Conservation (phyloP, 2,329 filamentous ascomycete genomes). For the Fusarium nygamai region DNA sequence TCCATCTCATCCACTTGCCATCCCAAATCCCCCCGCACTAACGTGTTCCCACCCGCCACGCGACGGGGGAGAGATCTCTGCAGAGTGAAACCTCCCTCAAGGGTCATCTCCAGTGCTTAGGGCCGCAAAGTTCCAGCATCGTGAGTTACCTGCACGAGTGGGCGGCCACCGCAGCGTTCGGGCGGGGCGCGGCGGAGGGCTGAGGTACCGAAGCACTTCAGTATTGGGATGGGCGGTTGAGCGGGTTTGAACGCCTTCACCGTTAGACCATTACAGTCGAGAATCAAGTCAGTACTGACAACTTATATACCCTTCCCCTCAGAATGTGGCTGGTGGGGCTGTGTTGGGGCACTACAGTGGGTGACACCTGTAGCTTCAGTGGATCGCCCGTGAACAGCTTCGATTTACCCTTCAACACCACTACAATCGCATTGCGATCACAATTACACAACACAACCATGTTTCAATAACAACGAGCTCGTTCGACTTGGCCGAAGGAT, state of each 20-base stretch:
- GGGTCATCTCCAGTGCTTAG: slow-evolving; percentile 75
- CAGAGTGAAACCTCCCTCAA: slow-evolving; percentile 79
- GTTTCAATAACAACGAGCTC: background rate
- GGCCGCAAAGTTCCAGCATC: slow-evolving; percentile 65
- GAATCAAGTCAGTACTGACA: background rate
- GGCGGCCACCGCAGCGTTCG: slow-evolving; percentile 73
- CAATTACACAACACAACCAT: background rate
- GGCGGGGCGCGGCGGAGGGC: slow-evolving; percentile 70
- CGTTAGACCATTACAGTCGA: slow-evolving; percentile 72
- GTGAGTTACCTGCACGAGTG: slow-evolving; percentile 75
- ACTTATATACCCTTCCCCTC: slow-evolving; percentile 30
- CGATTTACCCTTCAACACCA: background rate
- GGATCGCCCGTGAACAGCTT: background rate
- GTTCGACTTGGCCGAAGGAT: background rate
- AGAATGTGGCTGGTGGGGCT: background rate
- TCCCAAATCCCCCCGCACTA: slow-evolving; percentile 67
- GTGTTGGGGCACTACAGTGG: background rate
- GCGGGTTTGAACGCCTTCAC: slow-evolving; percentile 67
- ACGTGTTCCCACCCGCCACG: slow-evolving; percentile 76
- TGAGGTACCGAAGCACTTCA: slow-evolving; percentile 47
- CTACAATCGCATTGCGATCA: background rate
- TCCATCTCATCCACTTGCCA: slow-evolving; percentile 63
- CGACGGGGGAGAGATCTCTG: slow-evolving; percentile 76
- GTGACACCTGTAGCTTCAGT: background rate
- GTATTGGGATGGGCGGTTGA: slow-evolving; percentile 61